Evolutionary conservation across 495 filamentous ascomycete genomes (phyloP), one percentile per base, ranked within the genome.

Genomic region (Lasiosphaeris hirsuta): DNA sequence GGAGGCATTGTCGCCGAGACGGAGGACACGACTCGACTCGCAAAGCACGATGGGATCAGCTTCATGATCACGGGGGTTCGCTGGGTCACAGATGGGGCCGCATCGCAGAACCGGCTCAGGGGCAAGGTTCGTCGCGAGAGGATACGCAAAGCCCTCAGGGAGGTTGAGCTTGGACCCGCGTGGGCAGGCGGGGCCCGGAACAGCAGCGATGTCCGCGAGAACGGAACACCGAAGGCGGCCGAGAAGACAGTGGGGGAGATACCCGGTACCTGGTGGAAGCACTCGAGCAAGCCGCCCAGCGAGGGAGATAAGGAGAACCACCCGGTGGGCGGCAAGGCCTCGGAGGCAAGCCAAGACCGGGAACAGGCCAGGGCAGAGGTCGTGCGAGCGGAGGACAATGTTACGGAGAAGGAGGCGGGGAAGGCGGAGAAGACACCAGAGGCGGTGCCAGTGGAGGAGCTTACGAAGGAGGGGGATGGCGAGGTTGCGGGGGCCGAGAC

Each of bases 21-120:
- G 52, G 66, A 48, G n/a, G 61, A 64, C 23, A 9, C 51, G 6
- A 57, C 67, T 59, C 18, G 61, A 44, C 72, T 64, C n/a, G 66
- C 72, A 19, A 57, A 68, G 8, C 92, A 97, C 63, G 90, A 96
- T 56, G 94, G 94, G 1, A 82, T 95, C 75, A 96, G 90, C 64
- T 97, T 90, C 73, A 90, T 85, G 73, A 81, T 98, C 15, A 74
- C 82, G 42, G 80, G 84, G 30, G 76, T 96, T 13, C 82, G 89
- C 30, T 97, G 89, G 86, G 72, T 80, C 2, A 87, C 89, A 11
- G 88, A 96, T 57, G 90, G 82, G 9, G 86, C 80, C 0, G 83
- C 84, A 23, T 83, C 85, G 9, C 83, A 89, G 72, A 69, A 73
- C 56, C 64, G 77, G 14, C 65, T 79, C 7, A 67, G 77, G 7